Evolutionary conservation across 352 stramenopile genomes (phyloP), one percentile per base, ranked within the genome.

Genomic region (Phytophthora sansomeana): DNA sequence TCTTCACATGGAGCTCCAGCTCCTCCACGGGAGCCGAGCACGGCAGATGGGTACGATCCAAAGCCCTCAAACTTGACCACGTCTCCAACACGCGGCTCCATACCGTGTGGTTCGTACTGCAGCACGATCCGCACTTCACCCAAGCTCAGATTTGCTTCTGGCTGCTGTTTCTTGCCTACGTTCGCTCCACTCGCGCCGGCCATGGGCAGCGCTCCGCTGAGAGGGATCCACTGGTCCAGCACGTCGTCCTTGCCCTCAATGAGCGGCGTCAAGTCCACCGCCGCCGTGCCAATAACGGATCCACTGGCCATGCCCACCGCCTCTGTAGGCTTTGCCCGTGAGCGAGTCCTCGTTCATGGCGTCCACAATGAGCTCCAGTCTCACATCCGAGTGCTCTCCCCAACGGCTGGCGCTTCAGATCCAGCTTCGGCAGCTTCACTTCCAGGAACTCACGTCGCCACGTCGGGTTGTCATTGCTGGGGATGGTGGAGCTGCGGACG

Each of bases 301-400:
- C 85, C 85, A 44, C 80, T 92, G 32, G 67, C 66, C 74, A 94
- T 92, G 13, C 85, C 85, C 33, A 94, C 83, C n/a, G 77, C 81
- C 58, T 94, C 83, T 24, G 85, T 92, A 17, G n/a, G 85, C 85
- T 56, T 85, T 89, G 35, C 85, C 85, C 14, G 84, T 89, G 44
- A 90, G 59, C 59, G 83, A 91, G 61, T 94, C 83, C 32, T 94
- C 85, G 66, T 92, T 94, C 85, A 94, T 94, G 17, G 79, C 83
- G 64, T 94, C 85, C 17, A 94, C 67, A 17, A 80, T 87, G 28
- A 94, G 77, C 60, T 94, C 85, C 49, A 92, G 53, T 2, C 83
- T 78, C 59, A 90, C 71, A 64, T 92, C 72, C 52, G 85, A 94
- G 69, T 94, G 83, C 29, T 91, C 80, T 10, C 69, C n/a, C 65